phyloP scores from a whole-genome alignment of 2,329 filamentous ascomycete genomes.

The Hypoxylon sp. region DNA sequence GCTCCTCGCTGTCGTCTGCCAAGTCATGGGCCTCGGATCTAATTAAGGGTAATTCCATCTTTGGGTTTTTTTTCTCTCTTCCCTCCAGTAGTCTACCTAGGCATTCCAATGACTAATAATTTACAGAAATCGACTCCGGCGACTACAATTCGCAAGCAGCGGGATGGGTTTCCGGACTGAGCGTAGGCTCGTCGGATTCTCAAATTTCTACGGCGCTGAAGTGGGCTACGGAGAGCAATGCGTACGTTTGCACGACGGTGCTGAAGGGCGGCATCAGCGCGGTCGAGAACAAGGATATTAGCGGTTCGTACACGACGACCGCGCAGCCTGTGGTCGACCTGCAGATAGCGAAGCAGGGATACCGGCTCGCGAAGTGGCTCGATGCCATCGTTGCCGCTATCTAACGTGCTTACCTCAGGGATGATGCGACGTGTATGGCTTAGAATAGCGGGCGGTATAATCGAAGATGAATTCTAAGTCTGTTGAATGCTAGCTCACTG shows the following conservation, averaged over 20 bases:
- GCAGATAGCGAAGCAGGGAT: conserved; percentile 63
- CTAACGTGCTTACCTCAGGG: conserved; percentile 11
- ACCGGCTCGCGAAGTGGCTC: conserved; percentile 56
- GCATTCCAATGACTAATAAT: not conserved
- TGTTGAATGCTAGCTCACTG: conserved; percentile 6
- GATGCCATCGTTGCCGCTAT: conserved; percentile 54
- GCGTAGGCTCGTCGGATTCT: conserved; percentile 52
- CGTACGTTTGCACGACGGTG: conserved; percentile 61
- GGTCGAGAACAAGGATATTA: conserved; percentile 59
- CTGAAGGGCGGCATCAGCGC: conserved; percentile 57
- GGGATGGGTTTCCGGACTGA: conserved; percentile 57
- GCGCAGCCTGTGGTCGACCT: conserved; percentile 59
- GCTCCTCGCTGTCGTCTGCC: conserved; percentile 55
- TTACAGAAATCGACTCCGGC: conserved; percentile 57
- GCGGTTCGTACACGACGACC: conserved; percentile 58
- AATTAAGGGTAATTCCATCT: conserved; percentile 49
- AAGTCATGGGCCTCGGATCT: conserved; percentile 59
- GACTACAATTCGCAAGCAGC: conserved; percentile 55
- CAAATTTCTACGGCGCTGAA: conserved; percentile 52
- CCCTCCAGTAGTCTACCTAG: not conserved
- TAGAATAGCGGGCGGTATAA: not conserved
- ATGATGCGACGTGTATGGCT: not conserved
- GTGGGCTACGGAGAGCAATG: conserved; percentile 62
- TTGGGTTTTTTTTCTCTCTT: too few relatives aligned
- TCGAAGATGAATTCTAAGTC: conserved; percentile 9